phyloP scores from a whole-genome alignment of 345 rosid genomes.

The Eucalyptus curtisii region DNA sequence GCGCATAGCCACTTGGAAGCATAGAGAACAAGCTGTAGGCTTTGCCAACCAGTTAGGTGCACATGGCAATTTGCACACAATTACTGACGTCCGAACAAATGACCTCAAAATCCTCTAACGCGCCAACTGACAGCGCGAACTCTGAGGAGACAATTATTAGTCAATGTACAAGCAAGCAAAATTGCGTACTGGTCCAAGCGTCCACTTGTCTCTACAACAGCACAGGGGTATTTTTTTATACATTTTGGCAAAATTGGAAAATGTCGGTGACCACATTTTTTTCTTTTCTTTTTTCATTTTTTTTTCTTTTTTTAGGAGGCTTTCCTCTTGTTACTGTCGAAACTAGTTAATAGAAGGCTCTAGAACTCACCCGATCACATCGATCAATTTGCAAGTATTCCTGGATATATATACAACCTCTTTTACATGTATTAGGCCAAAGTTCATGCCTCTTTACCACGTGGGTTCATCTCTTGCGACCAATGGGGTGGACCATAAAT shows the following conservation, averaged over 20 bases:
- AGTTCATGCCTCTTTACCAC: not conserved
- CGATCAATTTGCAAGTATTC: not conserved
- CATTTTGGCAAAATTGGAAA: not conserved
- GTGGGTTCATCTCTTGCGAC: not conserved
- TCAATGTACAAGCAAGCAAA: not conserved
- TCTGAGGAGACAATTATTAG: not conserved
- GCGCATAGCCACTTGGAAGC: not conserved
- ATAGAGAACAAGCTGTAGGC: not conserved
- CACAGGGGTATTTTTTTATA: not conserved
- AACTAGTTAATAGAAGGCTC: not conserved
- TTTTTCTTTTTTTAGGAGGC: not conserved
- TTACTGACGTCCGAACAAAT: not conserved
- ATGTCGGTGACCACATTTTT: not conserved
- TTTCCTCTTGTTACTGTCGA: not conserved
- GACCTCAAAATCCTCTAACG: not conserved
- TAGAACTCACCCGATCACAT: no score
- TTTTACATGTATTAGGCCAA: not conserved
- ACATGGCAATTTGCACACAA: not conserved
- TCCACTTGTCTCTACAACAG: not conserved
- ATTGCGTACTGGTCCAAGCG: not conserved
- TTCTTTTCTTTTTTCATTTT: no score
- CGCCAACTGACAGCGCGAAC: not conserved
- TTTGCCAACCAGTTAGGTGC: not conserved
- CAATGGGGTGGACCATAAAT: not conserved
- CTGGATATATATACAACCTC: not conserved